A percentile compares a stretch with the other conserved stretches of the same genome.
phyloP scores from a whole-genome alignment of 192 early-diverging fungal species.

The Rhizophagus prolifer region DNA sequence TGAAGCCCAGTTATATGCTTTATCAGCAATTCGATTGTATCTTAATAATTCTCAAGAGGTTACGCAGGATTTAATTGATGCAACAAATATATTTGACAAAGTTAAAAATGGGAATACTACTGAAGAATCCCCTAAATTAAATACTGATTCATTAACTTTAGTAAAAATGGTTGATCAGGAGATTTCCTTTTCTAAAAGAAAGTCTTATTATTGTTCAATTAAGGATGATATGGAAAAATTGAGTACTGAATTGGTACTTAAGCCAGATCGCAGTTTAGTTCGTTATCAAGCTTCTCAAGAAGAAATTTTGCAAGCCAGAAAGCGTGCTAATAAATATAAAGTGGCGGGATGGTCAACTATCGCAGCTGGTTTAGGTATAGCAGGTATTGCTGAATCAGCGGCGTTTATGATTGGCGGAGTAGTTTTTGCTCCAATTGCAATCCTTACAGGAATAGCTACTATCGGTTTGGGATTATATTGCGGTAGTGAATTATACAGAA shows the following conservation, averaged over 20 bases:
- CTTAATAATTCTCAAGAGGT: neutral
- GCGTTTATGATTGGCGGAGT: neutral
- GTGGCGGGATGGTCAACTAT: neutral
- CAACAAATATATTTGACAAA: constrained; percentile 16
- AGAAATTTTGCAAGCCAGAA: neutral
- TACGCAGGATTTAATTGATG: neutral
- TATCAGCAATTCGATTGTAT: constrained; percentile 3
- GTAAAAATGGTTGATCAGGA: neutral
- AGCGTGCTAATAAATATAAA: neutral
- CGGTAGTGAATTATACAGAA: neutral
- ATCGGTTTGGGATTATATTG: neutral
- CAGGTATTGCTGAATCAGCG: neutral
- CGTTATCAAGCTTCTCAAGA: neutral
- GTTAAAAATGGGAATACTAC: neutral
- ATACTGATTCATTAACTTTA: neutral
- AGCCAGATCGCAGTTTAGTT: neutral
- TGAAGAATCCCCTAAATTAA: neutral
- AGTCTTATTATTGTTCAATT: neutral
- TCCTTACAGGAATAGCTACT: neutral
- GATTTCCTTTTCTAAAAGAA: neutral
- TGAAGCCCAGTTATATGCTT: constrained; percentile 12
- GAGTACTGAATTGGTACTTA: neutral
- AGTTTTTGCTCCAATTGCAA: too few relatives aligned
- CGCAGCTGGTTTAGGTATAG: neutral
- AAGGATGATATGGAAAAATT: neutral